phyloP scores from a whole-genome alignment of 257 asterid species.

The Agastache rugosa region DNA sequence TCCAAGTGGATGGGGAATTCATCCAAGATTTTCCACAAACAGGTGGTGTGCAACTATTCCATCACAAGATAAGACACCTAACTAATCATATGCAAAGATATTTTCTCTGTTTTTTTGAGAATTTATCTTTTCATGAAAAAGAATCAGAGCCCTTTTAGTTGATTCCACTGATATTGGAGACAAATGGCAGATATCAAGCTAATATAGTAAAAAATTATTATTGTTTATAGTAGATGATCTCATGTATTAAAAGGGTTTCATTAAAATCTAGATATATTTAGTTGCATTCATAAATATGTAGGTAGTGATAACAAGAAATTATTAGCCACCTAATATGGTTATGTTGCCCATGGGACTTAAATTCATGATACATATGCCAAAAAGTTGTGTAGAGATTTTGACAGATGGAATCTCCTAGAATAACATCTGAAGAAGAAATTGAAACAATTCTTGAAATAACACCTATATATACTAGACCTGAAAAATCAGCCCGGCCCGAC shows the following conservation, averaged over 20 bases:
- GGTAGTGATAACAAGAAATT: neutral
- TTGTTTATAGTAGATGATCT: neutral
- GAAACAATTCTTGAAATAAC: neutral
- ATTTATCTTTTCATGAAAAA: conserved; percentile 10
- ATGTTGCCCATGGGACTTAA: neutral
- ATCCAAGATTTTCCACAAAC: conserved; percentile 26
- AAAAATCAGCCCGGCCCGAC: too few species aligned
- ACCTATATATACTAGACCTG: too few species aligned
- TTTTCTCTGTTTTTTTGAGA: conserved; percentile 13
- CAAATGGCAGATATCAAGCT: conserved; percentile 31
- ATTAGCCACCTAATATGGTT: conserved; percentile 8
- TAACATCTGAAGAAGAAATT: neutral
- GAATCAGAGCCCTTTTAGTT: conserved; percentile 22
- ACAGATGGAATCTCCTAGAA: neutral
- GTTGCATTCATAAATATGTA: conserved; percentile 12
- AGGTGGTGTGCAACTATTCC: conserved; percentile 30
- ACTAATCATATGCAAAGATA: conserved; percentile 16
- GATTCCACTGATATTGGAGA: conserved; percentile 34
- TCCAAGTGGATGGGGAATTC: conserved; percentile 41
- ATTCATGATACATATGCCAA: neutral
- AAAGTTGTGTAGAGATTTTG: neutral
- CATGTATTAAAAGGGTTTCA: neutral
- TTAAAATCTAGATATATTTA: neutral
- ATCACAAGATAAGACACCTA: conserved; percentile 29
- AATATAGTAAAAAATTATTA: neutral